These are phyloP conservation scores for Citrus australasica DNA, from an alignment of 345 rosid genomes.

Conservation along the genomic window DNA sequence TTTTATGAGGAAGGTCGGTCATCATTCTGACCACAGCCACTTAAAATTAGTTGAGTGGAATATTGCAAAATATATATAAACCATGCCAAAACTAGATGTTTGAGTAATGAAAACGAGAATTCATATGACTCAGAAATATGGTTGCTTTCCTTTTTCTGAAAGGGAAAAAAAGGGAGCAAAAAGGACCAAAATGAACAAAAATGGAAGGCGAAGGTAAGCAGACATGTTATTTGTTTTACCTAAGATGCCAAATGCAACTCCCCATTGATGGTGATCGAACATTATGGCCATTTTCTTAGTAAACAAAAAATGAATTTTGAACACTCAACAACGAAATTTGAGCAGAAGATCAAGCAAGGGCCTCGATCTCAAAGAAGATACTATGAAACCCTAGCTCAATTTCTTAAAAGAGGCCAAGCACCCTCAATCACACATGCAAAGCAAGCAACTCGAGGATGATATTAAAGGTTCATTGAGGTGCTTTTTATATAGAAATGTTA, in stretches of 20 bases:
- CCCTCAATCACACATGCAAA: not conserved
- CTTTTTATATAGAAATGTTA: not conserved
- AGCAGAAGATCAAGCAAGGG: constrained; percentile 8
- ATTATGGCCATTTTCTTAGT: constrained; percentile 30
- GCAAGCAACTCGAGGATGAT: not conserved
- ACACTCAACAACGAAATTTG: not conserved
- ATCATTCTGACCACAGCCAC: not conserved
- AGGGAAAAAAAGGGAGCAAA: not conserved
- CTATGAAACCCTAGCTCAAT: not conserved
- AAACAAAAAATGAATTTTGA: too few relatives aligned
- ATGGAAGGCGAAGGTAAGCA: not conserved
- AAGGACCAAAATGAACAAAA: not conserved
- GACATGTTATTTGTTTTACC: constrained; percentile 35
- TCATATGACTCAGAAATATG: too few relatives aligned
- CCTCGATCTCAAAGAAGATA: not conserved
- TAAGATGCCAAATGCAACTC: constrained; percentile 58
- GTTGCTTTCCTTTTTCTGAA: not conserved
- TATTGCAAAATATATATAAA: not conserved
- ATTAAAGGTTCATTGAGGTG: not conserved
- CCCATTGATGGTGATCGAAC: constrained; percentile 31
- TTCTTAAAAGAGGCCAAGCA: not conserved
- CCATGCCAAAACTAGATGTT: not conserved
- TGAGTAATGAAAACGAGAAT: not conserved
- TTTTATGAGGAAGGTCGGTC: constrained; percentile 6
- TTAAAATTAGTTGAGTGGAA: not conserved